These are phyloP conservation scores for Chrysanthemum lavandulifolium DNA, from an alignment of 129 eudicot genomes.

Conservation along the genomic window DNA sequence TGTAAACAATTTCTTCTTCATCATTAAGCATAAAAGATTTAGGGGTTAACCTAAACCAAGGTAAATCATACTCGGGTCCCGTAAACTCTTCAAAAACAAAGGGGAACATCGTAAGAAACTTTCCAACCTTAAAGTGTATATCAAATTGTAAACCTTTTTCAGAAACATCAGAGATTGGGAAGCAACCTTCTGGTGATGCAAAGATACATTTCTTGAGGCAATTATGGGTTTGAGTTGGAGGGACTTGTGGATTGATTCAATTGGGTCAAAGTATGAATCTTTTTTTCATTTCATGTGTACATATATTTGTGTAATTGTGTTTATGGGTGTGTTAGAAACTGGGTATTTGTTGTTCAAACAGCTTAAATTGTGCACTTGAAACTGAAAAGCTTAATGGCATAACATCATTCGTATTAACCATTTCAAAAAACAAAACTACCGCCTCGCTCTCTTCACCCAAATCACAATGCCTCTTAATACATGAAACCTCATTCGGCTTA, in stretches of 20 bases:
- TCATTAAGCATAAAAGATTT: constrained; percentile 50
- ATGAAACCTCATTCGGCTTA: too few relatives aligned
- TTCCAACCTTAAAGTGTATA: constrained; percentile 60
- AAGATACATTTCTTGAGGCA: constrained; percentile 61
- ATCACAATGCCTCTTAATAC: too few relatives aligned
- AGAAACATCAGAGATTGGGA: constrained; percentile 75
- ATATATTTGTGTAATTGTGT: constrained; percentile 46
- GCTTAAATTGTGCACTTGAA: not conserved
- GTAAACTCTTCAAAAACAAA: constrained; percentile 71
- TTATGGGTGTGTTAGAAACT: constrained; percentile 5
- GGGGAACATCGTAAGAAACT: constrained; percentile 60
- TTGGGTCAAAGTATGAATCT: constrained; percentile 57
- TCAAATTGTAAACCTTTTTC: constrained; percentile 58
- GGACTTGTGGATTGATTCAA: constrained; percentile 59
- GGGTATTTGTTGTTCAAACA: constrained; percentile 17
- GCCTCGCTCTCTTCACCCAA: too few relatives aligned
- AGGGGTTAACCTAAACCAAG: constrained; percentile 74
- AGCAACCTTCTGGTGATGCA: constrained; percentile 49
- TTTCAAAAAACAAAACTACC: too few relatives aligned
- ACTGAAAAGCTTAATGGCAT: too few relatives aligned
- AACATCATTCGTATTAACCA: too few relatives aligned
- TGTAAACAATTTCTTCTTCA: constrained; percentile 57
- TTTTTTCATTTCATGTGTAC: constrained; percentile 89
- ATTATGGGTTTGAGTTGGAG: constrained; percentile 59
- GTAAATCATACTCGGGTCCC: constrained; percentile 65